Evolutionary conservation across 441 rosid genomes (phyloP), one percentile per base, ranked within the genome.

Genomic region (Codiaeum variegatum): DNA sequence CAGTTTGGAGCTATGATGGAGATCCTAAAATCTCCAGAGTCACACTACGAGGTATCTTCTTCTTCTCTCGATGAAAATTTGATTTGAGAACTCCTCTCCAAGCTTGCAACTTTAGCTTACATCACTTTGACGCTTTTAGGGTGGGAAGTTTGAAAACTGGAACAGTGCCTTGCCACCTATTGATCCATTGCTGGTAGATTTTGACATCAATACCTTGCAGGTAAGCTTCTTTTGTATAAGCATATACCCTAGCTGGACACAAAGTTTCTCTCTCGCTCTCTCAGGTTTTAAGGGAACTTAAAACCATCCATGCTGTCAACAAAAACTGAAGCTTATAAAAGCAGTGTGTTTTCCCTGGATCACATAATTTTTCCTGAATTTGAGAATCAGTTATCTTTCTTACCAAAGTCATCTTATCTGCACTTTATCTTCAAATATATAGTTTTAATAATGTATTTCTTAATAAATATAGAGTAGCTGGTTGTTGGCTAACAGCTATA

Each of bases 121-220:
- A 80, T 75, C 23, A n/a, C 49, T 78, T 69, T 65, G 63, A 71
- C 81, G 68, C 79, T 66, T 80, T 70, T 80, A 93, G 98, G 91
- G 84, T 76, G 85, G 80, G 70, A 85, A 83, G 52, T 36, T 71
- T 70, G 92, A 83, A 61, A 80, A 76, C 74, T 79, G 77, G 80
- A 81, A 78, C 68, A 46, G 62, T 61, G 89, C 83, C 60, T 80
- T 88, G 68, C 90, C 91, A 77, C 88, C 86, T 69, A 59, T 76
- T 66, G 86, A 78, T 75, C 82, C 90, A 52, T 77, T 88, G 79
- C 66, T 83, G 72, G 76, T 75, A 64, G 94, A 87, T 62, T 72
- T 87, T 61, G 93, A 90, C 78, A 69, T 90, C 67, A 75, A 79
- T 71, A 80, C 89, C 52, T 81, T 93, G 88, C 98, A 93, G 98